Evolutionary conservation across 768 basidiomycete species (phyloP), one percentile per base, ranked within the genome.

Genomic region (Boletus rufocinnamomeus): DNA sequence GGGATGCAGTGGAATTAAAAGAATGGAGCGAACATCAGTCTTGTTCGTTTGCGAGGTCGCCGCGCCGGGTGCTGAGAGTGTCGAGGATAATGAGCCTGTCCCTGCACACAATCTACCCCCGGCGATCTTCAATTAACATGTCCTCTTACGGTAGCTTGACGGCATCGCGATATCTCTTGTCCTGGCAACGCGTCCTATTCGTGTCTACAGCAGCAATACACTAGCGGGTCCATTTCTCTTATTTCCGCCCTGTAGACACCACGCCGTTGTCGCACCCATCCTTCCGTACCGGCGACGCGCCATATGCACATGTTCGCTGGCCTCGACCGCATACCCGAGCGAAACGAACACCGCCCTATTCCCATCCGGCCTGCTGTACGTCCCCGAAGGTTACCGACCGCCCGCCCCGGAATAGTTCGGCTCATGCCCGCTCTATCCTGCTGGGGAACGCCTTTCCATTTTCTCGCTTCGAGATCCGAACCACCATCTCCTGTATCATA

Each of bases 71-170:
- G 27, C 2, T 27, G 9, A 30, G 30, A 30, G 30, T 9, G 30
- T 32, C n/a, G 60, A 61, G 41, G 50, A 49, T 48, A 38, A 58
- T 34, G 53, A 37, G 27, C 2, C 38, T 38, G 38, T 40, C 38
- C 38, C 58, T 55, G 59, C 52, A 45, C 53, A 37, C 2, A 25
- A 57, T 65, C 63, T 60, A 40, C 17, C 38, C 34, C 32, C 46
- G 61, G 58, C 58, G 65, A 66, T 66, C 65, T 66, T 64, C 64
- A 44, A 55, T 67, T 53, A 52, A 32, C 41, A 19, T 65, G 11
- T 43, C 64, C 10, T 62, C 53, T 10, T 66, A 34, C 45, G 63
- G 63, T 53, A 60, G 13, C 1, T 13, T 54, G 49, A 59, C 62
- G 40, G 40, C 44, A 59, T 17, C 38, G 28, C 28, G 4, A 3